Evolutionary conservation across 2,329 filamentous ascomycete genomes (phyloP).

Genomic region (Trichoderma lentiforme): DNA sequence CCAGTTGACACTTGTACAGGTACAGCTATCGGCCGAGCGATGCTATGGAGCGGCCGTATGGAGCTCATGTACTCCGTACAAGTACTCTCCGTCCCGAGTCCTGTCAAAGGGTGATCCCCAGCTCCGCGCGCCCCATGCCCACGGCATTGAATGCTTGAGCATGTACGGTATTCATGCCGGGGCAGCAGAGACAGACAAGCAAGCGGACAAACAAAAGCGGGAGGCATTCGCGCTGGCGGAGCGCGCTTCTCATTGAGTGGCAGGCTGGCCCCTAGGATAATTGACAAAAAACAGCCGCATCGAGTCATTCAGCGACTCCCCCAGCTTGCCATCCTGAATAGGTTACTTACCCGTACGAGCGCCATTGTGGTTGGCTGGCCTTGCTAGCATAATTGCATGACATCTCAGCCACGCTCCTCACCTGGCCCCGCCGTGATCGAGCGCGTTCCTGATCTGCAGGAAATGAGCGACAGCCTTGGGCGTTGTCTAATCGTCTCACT

Average conservation of each 20-base stretch:
- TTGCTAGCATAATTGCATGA: conserved; percentile 7
- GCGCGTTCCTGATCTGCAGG: conserved; percentile 17
- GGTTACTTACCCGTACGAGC: background rate
- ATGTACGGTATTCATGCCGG: background rate
- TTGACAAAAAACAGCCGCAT: background rate
- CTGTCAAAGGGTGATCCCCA: background rate
- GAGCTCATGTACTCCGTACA: background rate
- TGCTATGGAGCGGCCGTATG: background rate
- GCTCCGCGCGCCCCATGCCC: background rate
- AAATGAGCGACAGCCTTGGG: background rate
- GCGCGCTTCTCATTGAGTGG: background rate
- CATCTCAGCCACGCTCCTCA: conserved; percentile 13
- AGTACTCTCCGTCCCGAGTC: background rate
- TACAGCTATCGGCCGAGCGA: conserved; percentile 9
- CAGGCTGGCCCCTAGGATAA: background rate
- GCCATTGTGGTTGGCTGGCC: conserved; percentile 11
- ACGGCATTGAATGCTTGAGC: background rate
- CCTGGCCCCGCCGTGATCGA: background rate
- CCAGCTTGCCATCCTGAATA: conserved; percentile 8
- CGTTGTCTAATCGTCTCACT: conserved; percentile 5
- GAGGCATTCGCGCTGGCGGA: background rate
- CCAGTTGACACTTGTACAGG: background rate
- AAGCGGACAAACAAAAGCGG: background rate
- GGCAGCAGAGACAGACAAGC: background rate
- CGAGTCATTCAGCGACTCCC: conserved; percentile 1